These are phyloP conservation scores for Daucus carota DNA, from an alignment of 129 eudicot genomes.

Conservation along the genomic window DH1_v3.0 NC_030384.2:48516501-48517000, in stretches of 20 bases:
- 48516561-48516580: slow-evolving; percentile 54
- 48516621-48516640: slow-evolving; percentile 57
- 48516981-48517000: not conserved
- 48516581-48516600: slow-evolving; percentile 49
- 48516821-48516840: not conserved
- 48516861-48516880: slow-evolving; percentile 56
- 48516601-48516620: slow-evolving; percentile 47
- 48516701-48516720: too few species aligned
- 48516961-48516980: slow-evolving; percentile 53
- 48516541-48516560: slow-evolving; percentile 48
- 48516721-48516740: too few species aligned
- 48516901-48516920: slow-evolving; percentile 48
- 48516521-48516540: slow-evolving; percentile 45
- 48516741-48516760: too few species aligned
- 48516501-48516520: slow-evolving; percentile 28
- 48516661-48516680: slow-evolving; percentile 56
- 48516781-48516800: not conserved
- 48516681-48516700: slow-evolving; percentile 59
- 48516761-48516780: too few species aligned
- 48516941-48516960: slow-evolving; percentile 54
- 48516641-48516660: slow-evolving; percentile 77
- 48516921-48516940: slow-evolving; percentile 56
- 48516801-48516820: too few species aligned
- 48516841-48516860: not conserved
- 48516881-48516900: slow-evolving; percentile 50